Evolutionary conservation across 1,284 basidiomycete species (phyloP).

Genomic region (Leccinum pallidistipes): DNA sequence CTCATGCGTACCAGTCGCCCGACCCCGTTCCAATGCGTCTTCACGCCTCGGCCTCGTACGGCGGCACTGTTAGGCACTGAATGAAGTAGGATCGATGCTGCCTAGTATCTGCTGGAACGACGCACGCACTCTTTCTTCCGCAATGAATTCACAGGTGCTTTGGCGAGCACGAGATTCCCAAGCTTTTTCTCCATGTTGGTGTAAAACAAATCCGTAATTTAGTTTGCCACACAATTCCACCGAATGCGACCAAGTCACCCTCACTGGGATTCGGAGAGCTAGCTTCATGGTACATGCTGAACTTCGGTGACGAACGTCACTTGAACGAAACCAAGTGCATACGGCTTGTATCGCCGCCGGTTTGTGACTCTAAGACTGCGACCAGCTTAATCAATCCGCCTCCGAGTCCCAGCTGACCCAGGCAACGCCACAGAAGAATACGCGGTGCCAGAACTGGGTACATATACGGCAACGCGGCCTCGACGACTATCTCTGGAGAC

Average conservation of each 20-base stretch:
- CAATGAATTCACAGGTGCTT: neutral
- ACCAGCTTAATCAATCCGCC: neutral
- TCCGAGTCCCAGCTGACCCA: no score
- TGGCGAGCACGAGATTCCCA: neutral
- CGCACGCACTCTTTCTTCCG: neutral
- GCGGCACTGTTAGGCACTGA: neutral
- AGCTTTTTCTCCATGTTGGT: neutral
- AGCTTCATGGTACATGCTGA: neutral
- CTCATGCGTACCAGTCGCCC: neutral
- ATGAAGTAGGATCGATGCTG: neutral
- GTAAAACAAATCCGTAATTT: no score
- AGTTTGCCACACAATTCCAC: neutral
- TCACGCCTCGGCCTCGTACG: slow-evolving; percentile 1
- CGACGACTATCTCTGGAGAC: neutral
- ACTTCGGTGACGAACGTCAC: neutral
- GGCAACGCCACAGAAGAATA: neutral
- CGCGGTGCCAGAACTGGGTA: neutral
- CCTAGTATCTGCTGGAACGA: neutral
- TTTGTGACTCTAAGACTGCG: neutral
- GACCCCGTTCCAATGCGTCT: slow-evolving; percentile 2
- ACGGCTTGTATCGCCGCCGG: neutral
- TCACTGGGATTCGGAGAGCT: neutral
- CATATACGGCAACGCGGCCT: neutral
- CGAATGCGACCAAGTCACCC: neutral
- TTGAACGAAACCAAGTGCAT: neutral